These are phyloP conservation scores for Rhododendron molle DNA, from an alignment of 148 eudicot genomes.

Conservation along the genomic window DNA sequence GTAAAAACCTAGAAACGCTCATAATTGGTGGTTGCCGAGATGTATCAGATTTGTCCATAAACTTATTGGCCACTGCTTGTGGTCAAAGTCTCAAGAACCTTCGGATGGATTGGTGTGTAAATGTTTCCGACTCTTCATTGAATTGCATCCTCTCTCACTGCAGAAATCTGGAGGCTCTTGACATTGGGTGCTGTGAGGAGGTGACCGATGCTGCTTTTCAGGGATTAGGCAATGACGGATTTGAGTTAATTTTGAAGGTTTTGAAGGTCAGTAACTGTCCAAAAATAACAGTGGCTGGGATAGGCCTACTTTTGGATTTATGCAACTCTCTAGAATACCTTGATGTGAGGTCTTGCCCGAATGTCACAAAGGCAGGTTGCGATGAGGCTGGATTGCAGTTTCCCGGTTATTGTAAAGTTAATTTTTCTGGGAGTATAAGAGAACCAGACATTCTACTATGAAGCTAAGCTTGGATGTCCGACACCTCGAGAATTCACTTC, in stretches of 20 bases:
- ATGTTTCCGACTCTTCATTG: slow-evolving; percentile 67
- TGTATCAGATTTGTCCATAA: slow-evolving; percentile 59
- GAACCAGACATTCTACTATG: slow-evolving; percentile 56
- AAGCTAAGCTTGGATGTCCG: not conserved
- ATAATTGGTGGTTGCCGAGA: slow-evolving; percentile 80
- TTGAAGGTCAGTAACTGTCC: slow-evolving; percentile 75
- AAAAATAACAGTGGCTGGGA: slow-evolving; percentile 67
- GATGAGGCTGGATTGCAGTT: slow-evolving; percentile 69
- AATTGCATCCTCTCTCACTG: slow-evolving; percentile 50
- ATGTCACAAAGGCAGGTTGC: slow-evolving; percentile 55
- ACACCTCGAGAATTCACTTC: not conserved
- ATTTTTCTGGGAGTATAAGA: slow-evolving; percentile 58
- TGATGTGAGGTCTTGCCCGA: slow-evolving; percentile 89
- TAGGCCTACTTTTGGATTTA: slow-evolving; percentile 44
- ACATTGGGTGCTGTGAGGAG: slow-evolving; percentile 86
- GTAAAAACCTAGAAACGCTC: slow-evolving; percentile 72
- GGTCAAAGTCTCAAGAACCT: slow-evolving; percentile 49
- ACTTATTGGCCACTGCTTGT: slow-evolving; percentile 50
- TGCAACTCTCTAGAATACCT: slow-evolving; percentile 74
- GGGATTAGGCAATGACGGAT: slow-evolving; percentile 35
- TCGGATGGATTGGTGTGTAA: slow-evolving; percentile 93
- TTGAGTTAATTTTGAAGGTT: slow-evolving; percentile 48
- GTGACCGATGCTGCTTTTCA: slow-evolving; percentile 79
- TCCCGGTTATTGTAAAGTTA: slow-evolving; percentile 66
- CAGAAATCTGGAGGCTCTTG: slow-evolving; percentile 68